phyloP scores from a whole-genome alignment of 805 yeast species.

The Teunomyces gatunensis region DNA sequence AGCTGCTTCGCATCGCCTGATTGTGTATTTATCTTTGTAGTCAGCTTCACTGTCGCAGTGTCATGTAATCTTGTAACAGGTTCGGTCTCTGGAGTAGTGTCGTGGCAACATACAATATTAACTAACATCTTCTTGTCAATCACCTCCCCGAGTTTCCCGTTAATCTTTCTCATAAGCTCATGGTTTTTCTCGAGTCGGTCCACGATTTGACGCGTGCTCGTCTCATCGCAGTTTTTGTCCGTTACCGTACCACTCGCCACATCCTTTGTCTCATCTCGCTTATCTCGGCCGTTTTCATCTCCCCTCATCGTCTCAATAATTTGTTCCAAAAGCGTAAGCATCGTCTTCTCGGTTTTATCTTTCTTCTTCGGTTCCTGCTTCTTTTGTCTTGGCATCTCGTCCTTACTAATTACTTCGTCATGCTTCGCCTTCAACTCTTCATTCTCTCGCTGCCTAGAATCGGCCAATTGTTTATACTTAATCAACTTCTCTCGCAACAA shows the following conservation, averaged over 20 bases:
- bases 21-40: background rate
- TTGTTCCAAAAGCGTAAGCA: constrained; percentile 9
- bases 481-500: constrained; percentile 31
- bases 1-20: background rate
- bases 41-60: background rate
- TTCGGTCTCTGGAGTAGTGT: background rate
- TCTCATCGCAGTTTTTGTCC: background rate
- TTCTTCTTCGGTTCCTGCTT: background rate
- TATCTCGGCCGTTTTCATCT: background rate
- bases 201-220: constrained; percentile 1
- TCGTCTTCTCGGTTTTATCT: background rate
- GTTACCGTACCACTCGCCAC: background rate
- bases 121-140: background rate
- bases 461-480: constrained; percentile 27
- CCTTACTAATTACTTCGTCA: background rate
- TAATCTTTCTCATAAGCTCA: background rate
- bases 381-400: background rate
- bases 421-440: constrained; percentile 2
- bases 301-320: constrained; percentile 6
- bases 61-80: background rate
- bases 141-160: background rate
- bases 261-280: background rate
- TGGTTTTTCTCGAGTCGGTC: background rate
- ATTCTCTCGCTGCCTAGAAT: constrained; percentile 5
- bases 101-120: background rate